Evolutionary conservation across 2,329 filamentous ascomycete species (phyloP).

Genomic region (Zymoseptoria pseudotritici): DNA sequence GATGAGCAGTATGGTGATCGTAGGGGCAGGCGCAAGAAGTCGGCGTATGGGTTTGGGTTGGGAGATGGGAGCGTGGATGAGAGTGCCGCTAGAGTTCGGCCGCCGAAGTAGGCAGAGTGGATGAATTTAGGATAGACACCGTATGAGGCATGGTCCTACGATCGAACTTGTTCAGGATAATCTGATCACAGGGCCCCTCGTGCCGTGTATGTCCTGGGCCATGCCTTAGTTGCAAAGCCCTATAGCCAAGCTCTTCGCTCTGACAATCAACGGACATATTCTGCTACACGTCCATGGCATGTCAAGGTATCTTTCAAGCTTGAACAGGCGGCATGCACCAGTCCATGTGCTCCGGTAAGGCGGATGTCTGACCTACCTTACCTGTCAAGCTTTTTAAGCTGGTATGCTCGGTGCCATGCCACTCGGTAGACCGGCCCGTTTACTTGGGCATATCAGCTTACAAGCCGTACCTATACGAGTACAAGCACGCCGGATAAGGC

Average conservation of each 20-base stretch:
- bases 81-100: slow-evolving; percentile 25
- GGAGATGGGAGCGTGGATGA: slow-evolving; percentile 25
- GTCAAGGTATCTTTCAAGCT: background rate
- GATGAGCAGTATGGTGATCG: slow-evolving; percentile 91
- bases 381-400: background rate
- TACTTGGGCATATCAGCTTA: background rate
- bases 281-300: background rate
- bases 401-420: background rate
- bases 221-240: background rate
- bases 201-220: too few relatives aligned
- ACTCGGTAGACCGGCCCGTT: background rate
- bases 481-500: too few relatives aligned
- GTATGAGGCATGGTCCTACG: background rate
- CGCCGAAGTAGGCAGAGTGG: background rate
- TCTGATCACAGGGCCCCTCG: too few relatives aligned
- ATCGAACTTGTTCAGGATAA: background rate
- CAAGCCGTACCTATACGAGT: too few relatives aligned
- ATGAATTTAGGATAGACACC: background rate
- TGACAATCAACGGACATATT: background rate
- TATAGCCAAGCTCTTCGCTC: background rate
- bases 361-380: background rate
- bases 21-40: slow-evolving; percentile 48
- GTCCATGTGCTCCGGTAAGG: background rate
- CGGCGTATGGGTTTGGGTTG: slow-evolving; percentile 28
- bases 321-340: background rate